Conservation (phyloP, 129 eudicot species). For the Smallanthus sonchifolius region DNA sequence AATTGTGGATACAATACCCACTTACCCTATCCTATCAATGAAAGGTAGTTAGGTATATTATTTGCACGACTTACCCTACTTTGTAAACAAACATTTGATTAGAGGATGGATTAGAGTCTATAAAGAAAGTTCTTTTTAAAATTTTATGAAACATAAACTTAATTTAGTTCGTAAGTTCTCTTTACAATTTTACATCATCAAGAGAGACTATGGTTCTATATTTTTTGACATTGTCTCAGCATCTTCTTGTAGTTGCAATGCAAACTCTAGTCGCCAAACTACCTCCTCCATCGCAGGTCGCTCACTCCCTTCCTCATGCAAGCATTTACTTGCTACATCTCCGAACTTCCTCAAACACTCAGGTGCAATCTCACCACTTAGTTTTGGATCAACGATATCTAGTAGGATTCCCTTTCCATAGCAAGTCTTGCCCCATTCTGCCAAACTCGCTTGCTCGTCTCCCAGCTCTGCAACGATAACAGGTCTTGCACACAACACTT, state of each 20-base stretch:
- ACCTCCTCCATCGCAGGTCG: not conserved
- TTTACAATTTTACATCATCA: too few species aligned
- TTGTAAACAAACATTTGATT: too few species aligned
- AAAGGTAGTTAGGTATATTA: too few species aligned
- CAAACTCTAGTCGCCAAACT: not conserved
- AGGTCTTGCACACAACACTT: slow-evolving; percentile 41
- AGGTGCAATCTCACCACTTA: not conserved
- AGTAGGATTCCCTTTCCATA: not conserved
- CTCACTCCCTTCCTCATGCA: not conserved
- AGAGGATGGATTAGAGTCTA: too few species aligned
- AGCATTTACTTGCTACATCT: not conserved
- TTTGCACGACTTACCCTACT: too few species aligned
- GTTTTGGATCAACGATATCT: not conserved
- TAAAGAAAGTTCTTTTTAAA: too few species aligned
- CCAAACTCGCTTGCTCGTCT: not conserved
- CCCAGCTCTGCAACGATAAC: not conserved
- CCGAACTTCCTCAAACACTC: not conserved
- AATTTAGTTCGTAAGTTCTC: too few species aligned
- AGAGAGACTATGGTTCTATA: too few species aligned
- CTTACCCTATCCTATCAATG: too few species aligned
- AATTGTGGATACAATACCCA: too few species aligned
- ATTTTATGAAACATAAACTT: too few species aligned
- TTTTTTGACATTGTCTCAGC: too few species aligned
- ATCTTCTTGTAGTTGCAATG: not conserved
- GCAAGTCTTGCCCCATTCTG: not conserved